phyloP scores from a whole-genome alignment of 352 stramenopile species.

The Globisporangium alternatum region DNA sequence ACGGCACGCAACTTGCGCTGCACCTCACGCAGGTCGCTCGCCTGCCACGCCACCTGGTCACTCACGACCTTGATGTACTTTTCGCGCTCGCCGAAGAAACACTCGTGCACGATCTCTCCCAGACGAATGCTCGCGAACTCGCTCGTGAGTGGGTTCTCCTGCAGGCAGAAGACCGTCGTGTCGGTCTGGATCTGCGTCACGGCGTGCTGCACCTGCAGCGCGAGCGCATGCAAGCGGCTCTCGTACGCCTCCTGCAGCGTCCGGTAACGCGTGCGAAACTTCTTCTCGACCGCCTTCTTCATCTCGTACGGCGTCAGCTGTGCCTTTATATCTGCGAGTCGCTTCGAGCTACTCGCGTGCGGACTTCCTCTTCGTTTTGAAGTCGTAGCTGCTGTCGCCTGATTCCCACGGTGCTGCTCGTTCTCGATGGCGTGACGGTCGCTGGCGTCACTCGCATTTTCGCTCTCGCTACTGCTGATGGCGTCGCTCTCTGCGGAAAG shows the following conservation, averaged over 20 bases:
- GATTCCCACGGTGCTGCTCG: conserved; percentile 9
- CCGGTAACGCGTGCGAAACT: conserved; percentile 67
- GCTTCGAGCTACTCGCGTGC: conserved; percentile 12
- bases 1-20: conserved; percentile 42
- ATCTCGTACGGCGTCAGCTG: conserved; percentile 25
- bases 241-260: conserved; percentile 74
- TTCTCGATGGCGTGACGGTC: conserved; percentile 10
- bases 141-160: conserved; percentile 60
- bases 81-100: conserved; percentile 64
- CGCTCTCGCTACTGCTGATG: conserved; percentile 9
- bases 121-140: conserved; percentile 62
- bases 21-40: conserved; percentile 51
- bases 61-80: conserved; percentile 70
- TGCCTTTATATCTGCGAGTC: not conserved
- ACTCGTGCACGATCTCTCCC: conserved; percentile 65
- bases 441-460: conserved; percentile 12
- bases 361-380: conserved; percentile 1
- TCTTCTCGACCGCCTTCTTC: conserved; percentile 61
- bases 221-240: conserved; percentile 57
- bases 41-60: conserved; percentile 71
- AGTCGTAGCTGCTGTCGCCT: not conserved
- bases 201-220: conserved; percentile 43
- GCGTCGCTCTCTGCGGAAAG: not conserved
- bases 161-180: conserved; percentile 53
- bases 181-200: conserved; percentile 58